Base-by-base conservation (phyloP, 2,329 filamentous ascomycete species). In the Cladosporium cucumerinum region DNA sequence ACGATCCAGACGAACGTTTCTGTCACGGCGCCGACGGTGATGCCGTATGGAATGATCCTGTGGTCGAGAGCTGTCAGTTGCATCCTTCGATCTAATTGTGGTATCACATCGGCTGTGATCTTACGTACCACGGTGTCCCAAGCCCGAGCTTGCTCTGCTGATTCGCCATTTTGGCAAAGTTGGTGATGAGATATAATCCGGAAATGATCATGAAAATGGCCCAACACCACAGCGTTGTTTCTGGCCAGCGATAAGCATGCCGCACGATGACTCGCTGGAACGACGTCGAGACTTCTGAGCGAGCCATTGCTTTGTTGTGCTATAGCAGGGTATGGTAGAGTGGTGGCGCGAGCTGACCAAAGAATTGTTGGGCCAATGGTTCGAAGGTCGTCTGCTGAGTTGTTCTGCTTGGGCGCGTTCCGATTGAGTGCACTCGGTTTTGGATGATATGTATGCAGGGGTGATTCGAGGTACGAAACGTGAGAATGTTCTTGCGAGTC, bases 41-140 rank as follows among this genome's bases (percentile, higher is more conserved):
- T 82, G 76, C 86, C 86, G 76, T 84, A 89, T 25, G 86, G 86
- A 76, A 89, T 86, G 68, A 89, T 81, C 86, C 86, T 89, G 71
- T 21, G 18, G 16, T 49, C 58, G 39, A 62, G 26, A 3, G 2
- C 12, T 32, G 52, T 58, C 48, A 58, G 57, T n/a, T 16, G 25
- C 28, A 48, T n/a, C 36, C 32, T n/a, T n/a, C n/a, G n/a, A n/a
- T n/a, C 8, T 12, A 34, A n/a, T 11, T 16, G 11, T n/a, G 36
- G 3, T n/a, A 39, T 39, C 1, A 1, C 1, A 6, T n/a, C 3
- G 36, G 36, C 5, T n/a, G 16, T 39, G 1, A 7, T 39, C 5
- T n/a, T 49, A 64, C 78, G 55, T 78, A 88, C 86, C 86, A 89
- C 72, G 86, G 86, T 63, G 82, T 83, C 18, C 81, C 83, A 25